Percentiles rank a stretch among this genome's conserved stretches.
These are phyloP conservation scores for Sclerotinia spermophila DNA, from an alignment of 2,329 filamentous ascomycete species.

Conservation along the genomic window DNA sequence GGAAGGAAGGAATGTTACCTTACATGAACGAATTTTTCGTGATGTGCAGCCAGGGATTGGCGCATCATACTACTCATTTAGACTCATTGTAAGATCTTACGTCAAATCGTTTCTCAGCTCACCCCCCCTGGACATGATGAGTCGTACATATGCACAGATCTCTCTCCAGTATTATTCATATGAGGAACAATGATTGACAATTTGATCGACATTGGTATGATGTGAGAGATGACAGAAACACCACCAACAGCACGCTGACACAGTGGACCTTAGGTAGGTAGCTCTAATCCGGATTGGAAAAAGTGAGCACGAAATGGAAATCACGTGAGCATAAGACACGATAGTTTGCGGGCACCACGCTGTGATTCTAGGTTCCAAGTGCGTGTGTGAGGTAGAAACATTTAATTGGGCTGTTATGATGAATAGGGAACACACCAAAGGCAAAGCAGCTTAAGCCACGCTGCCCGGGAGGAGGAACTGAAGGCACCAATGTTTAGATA, in stretches of 20 bases:
- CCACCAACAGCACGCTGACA: background rate
- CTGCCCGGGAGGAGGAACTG: background rate
- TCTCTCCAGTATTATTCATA: background rate
- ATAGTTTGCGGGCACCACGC: background rate
- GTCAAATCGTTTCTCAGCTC: background rate
- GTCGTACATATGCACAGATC: background rate
- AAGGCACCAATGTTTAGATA: background rate
- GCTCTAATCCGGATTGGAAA: background rate
- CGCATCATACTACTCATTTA: background rate
- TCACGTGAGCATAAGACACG: background rate
- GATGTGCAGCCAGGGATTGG: background rate
- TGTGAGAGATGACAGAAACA: background rate
- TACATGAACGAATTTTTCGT: conserved; percentile 1
- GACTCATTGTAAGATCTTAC: background rate
- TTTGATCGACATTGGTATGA: no score
- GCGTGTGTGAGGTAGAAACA: background rate
- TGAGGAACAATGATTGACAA: no score
- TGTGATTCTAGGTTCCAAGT: background rate
- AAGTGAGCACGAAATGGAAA: background rate
- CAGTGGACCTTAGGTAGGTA: background rate
- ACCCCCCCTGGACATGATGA: background rate
- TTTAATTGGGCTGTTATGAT: no score
- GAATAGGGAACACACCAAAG: background rate
- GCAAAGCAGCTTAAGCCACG: background rate
- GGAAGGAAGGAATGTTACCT: conserved; percentile 2